Conservation (phyloP, 2,329 filamentous ascomycete genomes). For the Orbilia quercus region DNA sequence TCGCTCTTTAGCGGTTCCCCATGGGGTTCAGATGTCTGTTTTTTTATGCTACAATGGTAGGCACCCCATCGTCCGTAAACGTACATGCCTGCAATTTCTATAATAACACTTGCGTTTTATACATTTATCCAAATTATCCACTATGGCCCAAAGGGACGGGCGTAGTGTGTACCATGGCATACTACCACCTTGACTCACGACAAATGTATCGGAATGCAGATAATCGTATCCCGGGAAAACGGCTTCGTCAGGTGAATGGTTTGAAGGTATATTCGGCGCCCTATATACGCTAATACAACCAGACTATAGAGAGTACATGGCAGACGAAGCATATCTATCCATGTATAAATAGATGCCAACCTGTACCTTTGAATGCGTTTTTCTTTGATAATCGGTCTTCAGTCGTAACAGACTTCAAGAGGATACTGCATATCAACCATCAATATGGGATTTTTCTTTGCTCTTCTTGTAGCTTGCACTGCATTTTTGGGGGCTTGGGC, state of each 20-base stretch:
- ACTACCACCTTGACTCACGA: constrained; percentile 34
- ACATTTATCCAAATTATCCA: constrained; percentile 55
- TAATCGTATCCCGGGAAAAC: constrained; percentile 39
- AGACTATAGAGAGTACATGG: not conserved
- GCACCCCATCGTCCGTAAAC: not conserved
- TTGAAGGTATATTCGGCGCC: not conserved
- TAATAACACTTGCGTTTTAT: constrained; percentile 39
- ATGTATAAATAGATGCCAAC: constrained; percentile 35
- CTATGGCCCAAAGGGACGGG: constrained; percentile 46
- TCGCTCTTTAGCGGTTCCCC: constrained; percentile 6
- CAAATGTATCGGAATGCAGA: constrained; percentile 35
- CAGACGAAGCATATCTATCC: not conserved
- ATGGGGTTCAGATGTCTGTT: not conserved
- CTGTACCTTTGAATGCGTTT: constrained; percentile 10
- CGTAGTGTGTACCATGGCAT: constrained; percentile 41
- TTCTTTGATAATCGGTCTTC: not conserved
- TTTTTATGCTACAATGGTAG: too few species aligned
- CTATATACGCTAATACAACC: too few species aligned
- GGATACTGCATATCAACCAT: constrained; percentile 9
- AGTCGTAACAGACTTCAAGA: constrained; percentile 1
- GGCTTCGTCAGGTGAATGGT: constrained; percentile 2
- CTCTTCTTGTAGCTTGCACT: constrained; percentile 56
- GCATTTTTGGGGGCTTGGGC: constrained; percentile 63
- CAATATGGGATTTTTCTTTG: constrained; percentile 54
- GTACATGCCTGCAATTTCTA: constrained; percentile 16